phyloP scores from a whole-genome alignment of 495 filamentous ascomycete genomes.

The Xylaria flabelliformis region DNA sequence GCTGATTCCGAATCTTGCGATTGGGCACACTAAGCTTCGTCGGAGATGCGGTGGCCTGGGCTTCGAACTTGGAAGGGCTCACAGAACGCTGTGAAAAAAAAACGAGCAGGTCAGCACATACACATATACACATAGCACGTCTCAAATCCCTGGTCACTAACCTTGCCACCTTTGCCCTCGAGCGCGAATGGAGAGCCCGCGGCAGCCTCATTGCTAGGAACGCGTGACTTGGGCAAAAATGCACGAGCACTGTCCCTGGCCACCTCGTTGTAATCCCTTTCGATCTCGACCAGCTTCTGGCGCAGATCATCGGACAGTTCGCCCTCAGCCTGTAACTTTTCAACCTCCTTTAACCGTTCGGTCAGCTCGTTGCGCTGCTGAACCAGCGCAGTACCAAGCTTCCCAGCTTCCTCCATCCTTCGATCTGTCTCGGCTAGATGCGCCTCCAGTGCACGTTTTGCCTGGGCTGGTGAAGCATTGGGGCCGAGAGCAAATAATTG shows the following conservation, averaged over 20 bases:
- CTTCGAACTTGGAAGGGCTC: slow-evolving; percentile 81
- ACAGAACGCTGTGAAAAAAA: slow-evolving; percentile 63
- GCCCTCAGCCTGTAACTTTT: slow-evolving; percentile 76
- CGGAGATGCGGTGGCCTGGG: slow-evolving; percentile 84
- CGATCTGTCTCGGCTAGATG: slow-evolving; percentile 91
- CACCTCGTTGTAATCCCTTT: slow-evolving; percentile 94
- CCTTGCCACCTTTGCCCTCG: slow-evolving; percentile 60
- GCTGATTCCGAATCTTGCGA: slow-evolving; percentile 89
- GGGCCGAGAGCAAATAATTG: slow-evolving; percentile 80
- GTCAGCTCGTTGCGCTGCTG: slow-evolving; percentile 81
- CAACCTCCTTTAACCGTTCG: slow-evolving; percentile 82
- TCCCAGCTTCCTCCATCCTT: slow-evolving; percentile 87
- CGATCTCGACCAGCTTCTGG: slow-evolving; percentile 82
- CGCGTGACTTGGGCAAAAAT: slow-evolving; percentile 83
- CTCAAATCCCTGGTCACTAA: slow-evolving; percentile 37
- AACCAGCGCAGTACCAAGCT: slow-evolving; percentile 82
- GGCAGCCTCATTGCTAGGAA: slow-evolving; percentile 67
- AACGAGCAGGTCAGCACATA: slow-evolving; percentile 35
- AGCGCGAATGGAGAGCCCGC: slow-evolving; percentile 68
- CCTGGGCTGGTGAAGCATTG: slow-evolving; percentile 79
- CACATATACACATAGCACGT: not conserved
- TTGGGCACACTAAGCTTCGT: slow-evolving; percentile 85
- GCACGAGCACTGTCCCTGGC: slow-evolving; percentile 87
- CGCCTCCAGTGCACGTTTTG: slow-evolving; percentile 85
- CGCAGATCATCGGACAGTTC: slow-evolving; percentile 85